Conservation (phyloP, 768 basidiomycete species). For the Fomitopsis serialis region DNA sequence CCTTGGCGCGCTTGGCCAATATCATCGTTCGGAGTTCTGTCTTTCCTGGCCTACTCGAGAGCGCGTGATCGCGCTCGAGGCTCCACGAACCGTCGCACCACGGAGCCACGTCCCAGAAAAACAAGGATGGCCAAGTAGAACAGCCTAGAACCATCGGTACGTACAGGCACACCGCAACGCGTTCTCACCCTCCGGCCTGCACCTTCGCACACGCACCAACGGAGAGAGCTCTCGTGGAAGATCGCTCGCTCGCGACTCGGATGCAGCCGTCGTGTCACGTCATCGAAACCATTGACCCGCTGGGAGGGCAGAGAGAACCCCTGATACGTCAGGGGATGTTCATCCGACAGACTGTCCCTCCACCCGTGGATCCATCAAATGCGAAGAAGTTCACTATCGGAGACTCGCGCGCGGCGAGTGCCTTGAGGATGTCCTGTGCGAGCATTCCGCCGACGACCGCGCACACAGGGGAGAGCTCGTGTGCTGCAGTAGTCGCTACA, state of each 20-base stretch:
- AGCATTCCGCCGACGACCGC: slow-evolving; percentile 94
- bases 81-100: too few species aligned
- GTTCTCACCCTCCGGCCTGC: too few species aligned
- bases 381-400: slow-evolving; percentile 91
- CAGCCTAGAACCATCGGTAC: too few species aligned
- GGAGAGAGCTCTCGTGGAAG: too few species aligned
- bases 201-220: too few species aligned
- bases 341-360: slow-evolving; percentile 61
- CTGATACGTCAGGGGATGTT: slow-evolving; percentile 28
- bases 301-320: neutral
- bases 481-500: slow-evolving; percentile 60
- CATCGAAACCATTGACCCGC: neutral
- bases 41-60: too few species aligned
- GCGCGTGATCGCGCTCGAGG: too few species aligned
- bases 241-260: neutral
- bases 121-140: too few species aligned
- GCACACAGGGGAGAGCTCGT: slow-evolving; percentile 90
- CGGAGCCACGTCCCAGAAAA: too few species aligned
- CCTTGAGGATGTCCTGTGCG: slow-evolving; percentile 91
- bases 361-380: slow-evolving; percentile 80
- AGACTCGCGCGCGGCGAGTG: slow-evolving; percentile 83
- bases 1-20: too few species aligned
- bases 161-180: too few species aligned
- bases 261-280: neutral
- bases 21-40: too few species aligned